Conservation (phyloP, 306 rosid genomes). For the Sesbania bispinosa region DNA sequence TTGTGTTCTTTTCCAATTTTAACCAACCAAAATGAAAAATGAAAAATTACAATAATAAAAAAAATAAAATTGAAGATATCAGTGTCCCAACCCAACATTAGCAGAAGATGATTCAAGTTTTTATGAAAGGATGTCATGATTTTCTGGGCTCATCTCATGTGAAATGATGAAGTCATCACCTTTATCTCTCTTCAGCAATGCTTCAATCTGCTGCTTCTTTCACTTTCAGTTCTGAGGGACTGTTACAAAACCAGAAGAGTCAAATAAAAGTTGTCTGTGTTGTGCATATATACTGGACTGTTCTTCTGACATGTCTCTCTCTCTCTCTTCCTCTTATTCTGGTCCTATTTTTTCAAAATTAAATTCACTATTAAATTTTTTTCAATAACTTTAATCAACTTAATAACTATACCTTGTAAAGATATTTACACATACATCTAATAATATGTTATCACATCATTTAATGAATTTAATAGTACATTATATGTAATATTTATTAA, state of each 20-base stretch:
- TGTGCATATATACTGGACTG: slow-evolving; percentile 17
- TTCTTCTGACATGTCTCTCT: slow-evolving; percentile 1
- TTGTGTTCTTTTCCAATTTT: neutral
- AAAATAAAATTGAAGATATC: neutral
- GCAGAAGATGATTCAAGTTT: neutral
- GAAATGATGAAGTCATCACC: slow-evolving; percentile 31
- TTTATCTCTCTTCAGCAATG: slow-evolving; percentile 13
- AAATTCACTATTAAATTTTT: neutral
- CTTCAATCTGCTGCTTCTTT: neutral
- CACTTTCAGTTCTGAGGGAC: slow-evolving; percentile 8
- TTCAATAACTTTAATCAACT: too few relatives aligned
- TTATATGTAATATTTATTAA: too few relatives aligned
- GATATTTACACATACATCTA: too few relatives aligned
- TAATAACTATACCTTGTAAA: too few relatives aligned
- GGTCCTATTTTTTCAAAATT: neutral
- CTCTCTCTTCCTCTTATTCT: slow-evolving; percentile 2
- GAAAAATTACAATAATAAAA: too few relatives aligned
- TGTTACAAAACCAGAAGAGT: neutral
- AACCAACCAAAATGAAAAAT: neutral
- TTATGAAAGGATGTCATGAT: neutral
- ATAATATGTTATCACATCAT: too few relatives aligned
- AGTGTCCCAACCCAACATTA: neutral
- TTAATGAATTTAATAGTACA: too few relatives aligned
- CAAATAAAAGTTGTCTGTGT: neutral
- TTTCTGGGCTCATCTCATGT: neutral